Conservation (phyloP, 2,329 filamentous ascomycete genomes). For the Colletotrichum tofieldiae region DNA sequence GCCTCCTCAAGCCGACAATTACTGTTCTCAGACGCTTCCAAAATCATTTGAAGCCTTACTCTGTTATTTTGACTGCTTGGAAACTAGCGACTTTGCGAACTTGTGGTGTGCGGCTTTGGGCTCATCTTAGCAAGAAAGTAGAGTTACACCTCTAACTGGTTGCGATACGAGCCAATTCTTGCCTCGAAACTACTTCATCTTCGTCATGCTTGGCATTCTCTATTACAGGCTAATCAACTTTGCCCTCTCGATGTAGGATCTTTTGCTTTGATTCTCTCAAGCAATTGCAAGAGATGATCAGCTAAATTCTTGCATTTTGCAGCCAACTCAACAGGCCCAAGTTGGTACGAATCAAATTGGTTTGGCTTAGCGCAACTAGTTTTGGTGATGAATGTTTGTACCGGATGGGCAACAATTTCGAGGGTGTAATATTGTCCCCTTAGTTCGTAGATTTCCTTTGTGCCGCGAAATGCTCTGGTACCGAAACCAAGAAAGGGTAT, state of each 20-base stretch:
- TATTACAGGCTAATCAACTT: too few relatives aligned
- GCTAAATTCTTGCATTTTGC: neutral
- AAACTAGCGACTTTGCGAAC: neutral
- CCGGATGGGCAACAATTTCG: neutral
- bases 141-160: too few relatives aligned
- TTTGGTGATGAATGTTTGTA: neutral
- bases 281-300: too few relatives aligned
- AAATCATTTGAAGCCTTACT: neutral
- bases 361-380: neutral
- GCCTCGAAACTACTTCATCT: too few relatives aligned
- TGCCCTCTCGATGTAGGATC: too few relatives aligned
- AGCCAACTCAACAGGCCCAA: neutral
- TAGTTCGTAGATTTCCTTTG: neutral
- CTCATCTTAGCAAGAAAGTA: neutral
- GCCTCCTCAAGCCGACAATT: too few relatives aligned
- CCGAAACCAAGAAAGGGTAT: neutral
- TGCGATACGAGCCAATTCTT: too few relatives aligned
- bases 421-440: neutral
- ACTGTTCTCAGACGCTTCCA: neutral
- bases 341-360: neutral
- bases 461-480: neutral
- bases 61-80: neutral
- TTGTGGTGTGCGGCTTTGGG: neutral
- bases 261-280: too few relatives aligned
- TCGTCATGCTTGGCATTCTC: too few relatives aligned